phyloP scores from a whole-genome alignment of 805 yeast species.

The Metschnikowia corniflorae region DNA sequence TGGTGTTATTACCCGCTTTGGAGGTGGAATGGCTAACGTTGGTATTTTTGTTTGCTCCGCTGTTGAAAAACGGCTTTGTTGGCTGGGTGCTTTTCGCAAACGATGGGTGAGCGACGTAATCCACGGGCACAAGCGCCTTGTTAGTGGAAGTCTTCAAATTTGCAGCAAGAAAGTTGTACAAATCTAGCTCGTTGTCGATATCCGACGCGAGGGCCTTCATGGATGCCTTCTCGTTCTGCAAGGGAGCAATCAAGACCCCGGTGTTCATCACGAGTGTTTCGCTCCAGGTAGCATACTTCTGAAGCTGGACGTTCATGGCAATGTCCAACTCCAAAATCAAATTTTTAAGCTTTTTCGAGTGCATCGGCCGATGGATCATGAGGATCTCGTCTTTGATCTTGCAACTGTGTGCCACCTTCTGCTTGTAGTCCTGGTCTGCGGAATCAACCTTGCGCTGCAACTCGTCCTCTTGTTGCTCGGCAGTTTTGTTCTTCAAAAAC shows the following conservation, averaged over 20 bases:
- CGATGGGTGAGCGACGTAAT: slow-evolving; percentile 68
- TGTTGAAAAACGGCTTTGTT: slow-evolving; percentile 31
- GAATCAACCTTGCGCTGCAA: slow-evolving; percentile 70
- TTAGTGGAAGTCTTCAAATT: slow-evolving; percentile 38
- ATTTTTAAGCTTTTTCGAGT: slow-evolving; percentile 66
- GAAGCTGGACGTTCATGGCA: slow-evolving; percentile 84
- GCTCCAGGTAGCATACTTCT: slow-evolving; percentile 81
- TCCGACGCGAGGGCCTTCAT: slow-evolving; percentile 74
- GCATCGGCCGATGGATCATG: slow-evolving; percentile 71
- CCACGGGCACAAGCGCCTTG: slow-evolving; percentile 58
- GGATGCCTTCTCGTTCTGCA: slow-evolving; percentile 53
- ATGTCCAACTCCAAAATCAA: slow-evolving; percentile 83
- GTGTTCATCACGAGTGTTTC: slow-evolving; percentile 81
- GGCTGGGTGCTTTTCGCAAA: slow-evolving; percentile 37
- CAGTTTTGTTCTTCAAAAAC: slow-evolving; percentile 72
- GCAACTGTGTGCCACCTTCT: slow-evolving; percentile 68
- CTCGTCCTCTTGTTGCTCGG: slow-evolving; percentile 89
- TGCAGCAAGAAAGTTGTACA: slow-evolving; percentile 63
- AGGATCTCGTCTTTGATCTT: slow-evolving; percentile 71
- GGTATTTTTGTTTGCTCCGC: background rate
- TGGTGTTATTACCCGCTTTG: background rate
- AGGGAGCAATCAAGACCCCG: slow-evolving; percentile 79
- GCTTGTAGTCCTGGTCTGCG: slow-evolving; percentile 85
- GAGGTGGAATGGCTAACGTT: background rate
- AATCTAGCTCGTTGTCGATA: slow-evolving; percentile 79